Evolutionary conservation across 257 asterid genomes (phyloP).

Genomic region (Anisodus tanguticus): DNA sequence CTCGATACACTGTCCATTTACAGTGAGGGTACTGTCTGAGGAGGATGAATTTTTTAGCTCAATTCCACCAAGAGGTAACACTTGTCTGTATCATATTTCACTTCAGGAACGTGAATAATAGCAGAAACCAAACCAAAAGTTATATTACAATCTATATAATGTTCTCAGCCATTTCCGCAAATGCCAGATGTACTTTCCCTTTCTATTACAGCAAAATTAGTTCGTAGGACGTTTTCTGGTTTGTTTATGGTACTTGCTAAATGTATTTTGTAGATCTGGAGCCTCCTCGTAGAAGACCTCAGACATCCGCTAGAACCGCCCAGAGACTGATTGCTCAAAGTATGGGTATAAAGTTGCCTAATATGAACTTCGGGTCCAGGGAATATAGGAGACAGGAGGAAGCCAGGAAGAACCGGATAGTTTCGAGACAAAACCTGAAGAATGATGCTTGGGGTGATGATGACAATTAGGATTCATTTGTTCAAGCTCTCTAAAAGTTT

Average conservation of each 20-base stretch:
- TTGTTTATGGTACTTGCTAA: not conserved
- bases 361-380: constrained; percentile 53
- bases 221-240: not conserved
- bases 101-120: not conserved
- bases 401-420: constrained; percentile 67
- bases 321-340: constrained; percentile 84
- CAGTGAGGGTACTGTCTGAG: constrained; percentile 63
- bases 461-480: constrained; percentile 36
- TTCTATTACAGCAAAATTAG: not conserved
- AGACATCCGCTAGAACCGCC: constrained; percentile 89
- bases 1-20: constrained; percentile 57
- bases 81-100: not conserved
- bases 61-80: constrained; percentile 69
- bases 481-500: constrained; percentile 11
- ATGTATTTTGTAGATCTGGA: constrained; percentile 62
- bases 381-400: constrained; percentile 77
- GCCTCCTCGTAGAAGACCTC: constrained; percentile 92
- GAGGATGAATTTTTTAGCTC: constrained; percentile 60
- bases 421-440: constrained; percentile 72
- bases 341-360: constrained; percentile 80
- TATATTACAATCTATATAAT: not conserved
- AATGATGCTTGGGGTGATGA: constrained; percentile 95
- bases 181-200: not conserved
- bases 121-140: constrained; percentile 2
- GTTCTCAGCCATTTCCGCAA: not conserved